Percentiles rank a stretch among this genome's conserved stretches.
These are phyloP conservation scores for Saccharomycopsis lassenensis DNA, from an alignment of 805 yeast species.

Conservation along the genomic window DNA sequence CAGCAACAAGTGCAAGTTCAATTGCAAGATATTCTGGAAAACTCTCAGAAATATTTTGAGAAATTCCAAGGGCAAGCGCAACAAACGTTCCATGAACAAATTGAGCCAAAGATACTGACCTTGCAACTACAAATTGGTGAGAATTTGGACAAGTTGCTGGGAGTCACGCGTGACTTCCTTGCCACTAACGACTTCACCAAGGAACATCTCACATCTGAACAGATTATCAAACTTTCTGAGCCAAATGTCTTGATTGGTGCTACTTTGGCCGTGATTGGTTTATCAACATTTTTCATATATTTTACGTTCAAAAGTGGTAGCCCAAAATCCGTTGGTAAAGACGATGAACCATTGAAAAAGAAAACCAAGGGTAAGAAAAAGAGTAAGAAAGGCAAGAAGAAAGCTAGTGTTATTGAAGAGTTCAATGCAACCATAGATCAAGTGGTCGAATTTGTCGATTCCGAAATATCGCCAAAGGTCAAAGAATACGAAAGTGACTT, in stretches of 20 bases:
- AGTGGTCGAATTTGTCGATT: conserved; percentile 4
- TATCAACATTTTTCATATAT: background rate
- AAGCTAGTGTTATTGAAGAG: background rate
- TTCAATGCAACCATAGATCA: conserved; percentile 1
- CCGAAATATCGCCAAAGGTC: conserved; percentile 8
- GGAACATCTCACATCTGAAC: background rate
- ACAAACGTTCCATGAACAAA: no score
- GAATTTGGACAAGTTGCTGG: no score
- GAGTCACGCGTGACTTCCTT: background rate
- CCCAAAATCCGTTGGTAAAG: background rate
- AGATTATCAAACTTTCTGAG: background rate
- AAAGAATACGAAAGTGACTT: conserved; percentile 9
- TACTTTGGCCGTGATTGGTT: no score
- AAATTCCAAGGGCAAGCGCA: no score
- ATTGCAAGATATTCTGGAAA: no score
- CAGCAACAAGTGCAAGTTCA: no score
- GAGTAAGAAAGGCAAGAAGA: conserved; percentile 1
- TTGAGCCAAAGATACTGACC: no score
- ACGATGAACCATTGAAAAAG: conserved; percentile 1
- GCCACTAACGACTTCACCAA: background rate
- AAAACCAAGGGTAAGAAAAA: conserved; percentile 6
- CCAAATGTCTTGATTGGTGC: no score
- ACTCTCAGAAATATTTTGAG: no score
- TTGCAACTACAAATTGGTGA: no score
- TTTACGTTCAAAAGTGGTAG: background rate